phyloP scores from a whole-genome alignment of 148 eudicot species.

The Rhododendron kiyosumense region DNA sequence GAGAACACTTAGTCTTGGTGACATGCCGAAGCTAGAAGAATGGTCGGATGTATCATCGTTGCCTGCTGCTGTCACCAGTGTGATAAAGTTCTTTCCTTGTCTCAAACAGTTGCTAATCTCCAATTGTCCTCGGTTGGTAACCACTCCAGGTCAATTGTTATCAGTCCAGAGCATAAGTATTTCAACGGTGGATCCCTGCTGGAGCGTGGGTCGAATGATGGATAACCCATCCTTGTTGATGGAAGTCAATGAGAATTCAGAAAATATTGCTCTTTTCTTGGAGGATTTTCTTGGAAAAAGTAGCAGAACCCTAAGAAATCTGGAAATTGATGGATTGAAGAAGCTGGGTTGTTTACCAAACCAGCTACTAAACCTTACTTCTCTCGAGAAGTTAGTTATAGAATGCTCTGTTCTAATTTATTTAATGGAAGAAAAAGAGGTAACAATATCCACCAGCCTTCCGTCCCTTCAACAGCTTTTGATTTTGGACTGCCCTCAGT shows the following conservation, averaged over 20 bases:
- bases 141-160: too few species aligned
- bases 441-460: background rate
- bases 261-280: background rate
- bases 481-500: fast-evolving
- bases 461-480: background rate
- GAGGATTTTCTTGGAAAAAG: background rate
- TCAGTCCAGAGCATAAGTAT: too few species aligned
- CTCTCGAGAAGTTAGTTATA: background rate
- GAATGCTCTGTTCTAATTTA: background rate
- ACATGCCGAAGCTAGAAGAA: too few species aligned
- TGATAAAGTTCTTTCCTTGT: too few species aligned
- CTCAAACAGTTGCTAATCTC: too few species aligned
- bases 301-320: background rate
- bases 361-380: background rate
- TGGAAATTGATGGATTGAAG: background rate
- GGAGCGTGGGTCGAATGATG: too few species aligned
- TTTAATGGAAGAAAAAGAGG: background rate
- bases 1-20: too few species aligned
- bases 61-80: too few species aligned
- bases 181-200: too few species aligned
- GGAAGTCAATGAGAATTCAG: background rate
- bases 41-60: too few species aligned
- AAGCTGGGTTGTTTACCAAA: background rate
- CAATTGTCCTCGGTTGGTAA: too few species aligned
- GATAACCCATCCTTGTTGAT: background rate